Evolutionary conservation across 2,329 filamentous ascomycete species (phyloP).

Genomic region (Sclerotinia spermophila): DNA sequence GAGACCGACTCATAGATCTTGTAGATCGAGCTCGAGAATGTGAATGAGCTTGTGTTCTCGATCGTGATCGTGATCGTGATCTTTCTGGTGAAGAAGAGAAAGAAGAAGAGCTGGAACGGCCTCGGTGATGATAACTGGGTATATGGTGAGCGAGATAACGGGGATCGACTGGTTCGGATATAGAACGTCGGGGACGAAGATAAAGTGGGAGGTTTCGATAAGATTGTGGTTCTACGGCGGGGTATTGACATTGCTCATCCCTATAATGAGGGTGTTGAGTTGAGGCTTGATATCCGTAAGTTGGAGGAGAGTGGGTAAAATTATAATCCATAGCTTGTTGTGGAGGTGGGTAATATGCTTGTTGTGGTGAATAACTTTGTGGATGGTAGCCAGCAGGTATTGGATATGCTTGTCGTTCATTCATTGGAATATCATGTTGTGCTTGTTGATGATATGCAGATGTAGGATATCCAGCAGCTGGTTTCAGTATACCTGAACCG

Average conservation of each 20-base stretch:
- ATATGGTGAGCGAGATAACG: constrained; percentile 18
- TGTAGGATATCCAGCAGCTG: not conserved
- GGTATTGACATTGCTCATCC: not conserved
- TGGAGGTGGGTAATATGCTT: not conserved
- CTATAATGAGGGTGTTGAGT: not conserved
- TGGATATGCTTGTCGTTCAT: not conserved
- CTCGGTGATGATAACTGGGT: not conserved
- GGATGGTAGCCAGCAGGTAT: not conserved
- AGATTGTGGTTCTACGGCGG: not conserved
- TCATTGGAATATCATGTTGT: not conserved
- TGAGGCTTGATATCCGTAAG: not conserved
- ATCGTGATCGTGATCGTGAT: constrained; percentile 3
- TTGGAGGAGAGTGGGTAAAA: not conserved
- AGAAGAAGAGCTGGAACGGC: constrained; percentile 9
- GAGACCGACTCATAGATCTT: not conserved
- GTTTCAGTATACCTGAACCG: constrained; percentile 4
- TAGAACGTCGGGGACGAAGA: constrained; percentile 21
- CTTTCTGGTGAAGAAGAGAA: not conserved
- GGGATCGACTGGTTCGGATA: constrained; percentile 24
- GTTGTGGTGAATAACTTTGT: not conserved
- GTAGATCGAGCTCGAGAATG: not conserved
- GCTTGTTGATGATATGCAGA: constrained; percentile 8
- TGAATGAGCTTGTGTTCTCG: not conserved
- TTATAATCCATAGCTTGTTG: not conserved
- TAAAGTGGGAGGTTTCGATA: constrained; percentile 7